Base-by-base conservation (phyloP, 2,329 filamentous ascomycete genomes). In the Trichoderma sp. region DNA sequence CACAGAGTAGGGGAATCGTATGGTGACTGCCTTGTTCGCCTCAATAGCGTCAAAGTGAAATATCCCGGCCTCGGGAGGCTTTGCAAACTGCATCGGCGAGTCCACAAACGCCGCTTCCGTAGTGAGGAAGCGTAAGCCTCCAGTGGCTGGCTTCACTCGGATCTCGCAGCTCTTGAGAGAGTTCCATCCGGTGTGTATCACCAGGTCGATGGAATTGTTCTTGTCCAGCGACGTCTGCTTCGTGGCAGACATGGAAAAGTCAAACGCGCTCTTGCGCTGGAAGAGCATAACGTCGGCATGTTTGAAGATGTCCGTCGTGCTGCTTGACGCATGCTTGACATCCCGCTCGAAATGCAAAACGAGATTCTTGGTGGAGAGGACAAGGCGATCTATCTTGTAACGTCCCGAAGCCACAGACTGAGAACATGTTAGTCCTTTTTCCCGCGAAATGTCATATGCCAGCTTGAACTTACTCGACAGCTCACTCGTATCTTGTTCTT, bases 1-100 rank as follows among this genome's bases (percentile, higher is more conserved):
- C 12, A 94, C 83, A 1, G 90, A 93, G 71, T 96, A 99, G 0
- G 93, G 94, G 54, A 93, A 84, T 7, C 82, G 81, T 24, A 97
- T 80, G 24, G 81, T 86, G 21, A 90, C 76, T 0, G 72, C 77
- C 0, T 80, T 79, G 3, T 81, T 71, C 0, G 80, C 69, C 0
- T 75, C 69, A 51, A 91, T 75, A 0, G 78, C 68, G 0, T 78
- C 78, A 60, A 89, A 83, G 47, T 72, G 74, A 63, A 89, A 82
- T 5, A 83, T 69, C 0, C 86, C 85, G 3, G 81, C 78, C 64
- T 87, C 85, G 0, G 83, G 78, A 3, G 80, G 80, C 64, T 81
- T 83, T 2, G 79, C 76, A 62, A 84, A 80, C 21, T 78, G 77
- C 1, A 80, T 69, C 3, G 75, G 65, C 0, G 78, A 78, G 7